Conservation (phyloP, 2,329 filamentous ascomycete genomes). For the Nothopassalora personata region DNA sequence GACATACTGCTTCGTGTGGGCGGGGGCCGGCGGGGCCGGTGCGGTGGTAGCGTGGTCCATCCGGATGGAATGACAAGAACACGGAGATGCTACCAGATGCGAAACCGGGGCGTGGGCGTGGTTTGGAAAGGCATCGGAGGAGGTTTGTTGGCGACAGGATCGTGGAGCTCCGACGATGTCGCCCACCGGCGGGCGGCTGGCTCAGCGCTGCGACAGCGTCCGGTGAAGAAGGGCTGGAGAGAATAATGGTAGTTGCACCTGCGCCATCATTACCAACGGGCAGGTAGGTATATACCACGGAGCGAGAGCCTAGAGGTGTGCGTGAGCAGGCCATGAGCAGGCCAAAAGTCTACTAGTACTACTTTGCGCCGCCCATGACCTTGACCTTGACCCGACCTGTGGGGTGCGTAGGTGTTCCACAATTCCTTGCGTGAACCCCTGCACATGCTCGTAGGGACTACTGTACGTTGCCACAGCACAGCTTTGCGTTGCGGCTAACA, state of each 20-base stretch:
- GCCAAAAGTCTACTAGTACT: neutral
- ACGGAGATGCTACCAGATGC: constrained; percentile 7
- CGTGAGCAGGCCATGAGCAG: neutral
- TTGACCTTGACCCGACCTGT: neutral
- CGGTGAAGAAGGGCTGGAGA: neutral
- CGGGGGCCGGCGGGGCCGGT: constrained; percentile 53
- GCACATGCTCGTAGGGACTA: neutral
- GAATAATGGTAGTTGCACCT: neutral
- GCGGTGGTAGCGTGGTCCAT: constrained; percentile 19
- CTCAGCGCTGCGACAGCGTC: neutral
- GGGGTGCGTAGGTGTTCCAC: neutral
- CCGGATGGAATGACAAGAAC: constrained; percentile 6
- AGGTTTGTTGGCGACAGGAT: neutral
- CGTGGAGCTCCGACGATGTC: neutral
- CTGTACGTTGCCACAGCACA: neutral
- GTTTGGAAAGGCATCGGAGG: constrained; percentile 9
- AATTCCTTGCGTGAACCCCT: neutral
- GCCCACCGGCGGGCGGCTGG: neutral
- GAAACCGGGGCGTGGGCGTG: constrained; percentile 10
- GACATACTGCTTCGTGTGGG: constrained; percentile 90
- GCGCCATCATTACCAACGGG: neutral
- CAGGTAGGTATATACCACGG: neutral
- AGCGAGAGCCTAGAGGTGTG: neutral
- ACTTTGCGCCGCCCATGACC: neutral
- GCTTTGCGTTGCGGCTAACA: neutral